phyloP scores from a whole-genome alignment of 2,329 filamentous ascomycete species.

The Xylariaceae sp. region DNA sequence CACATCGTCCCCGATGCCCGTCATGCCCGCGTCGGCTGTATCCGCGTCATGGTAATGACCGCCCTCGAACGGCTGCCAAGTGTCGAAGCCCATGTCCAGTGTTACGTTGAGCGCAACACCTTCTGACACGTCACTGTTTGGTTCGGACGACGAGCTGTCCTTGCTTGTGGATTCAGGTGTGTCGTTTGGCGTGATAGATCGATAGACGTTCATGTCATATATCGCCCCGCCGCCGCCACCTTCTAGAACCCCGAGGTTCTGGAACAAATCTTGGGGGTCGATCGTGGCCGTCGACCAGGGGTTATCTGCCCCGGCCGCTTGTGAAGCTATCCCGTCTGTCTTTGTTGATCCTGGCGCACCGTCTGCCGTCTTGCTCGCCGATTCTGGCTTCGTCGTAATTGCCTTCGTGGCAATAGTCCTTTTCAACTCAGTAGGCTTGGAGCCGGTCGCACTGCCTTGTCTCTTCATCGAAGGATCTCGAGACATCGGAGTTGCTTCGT shows the following conservation, averaged over 20 bases:
- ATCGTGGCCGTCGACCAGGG: constrained; percentile 48
- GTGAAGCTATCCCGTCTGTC: constrained; percentile 26
- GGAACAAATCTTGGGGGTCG: constrained; percentile 55
- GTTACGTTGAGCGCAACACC: constrained; percentile 54
- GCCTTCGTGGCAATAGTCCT: constrained; percentile 30
- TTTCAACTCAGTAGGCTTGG: constrained; percentile 41
- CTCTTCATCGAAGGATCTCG: constrained; percentile 55
- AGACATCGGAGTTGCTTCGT: constrained; percentile 53
- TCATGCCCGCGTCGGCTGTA: constrained; percentile 36
- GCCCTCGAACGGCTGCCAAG: constrained; percentile 55
- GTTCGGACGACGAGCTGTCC: constrained; percentile 61
- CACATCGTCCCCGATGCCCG: constrained; percentile 22
- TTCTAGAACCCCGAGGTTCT: constrained; percentile 45
- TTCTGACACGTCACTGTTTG: constrained; percentile 65
- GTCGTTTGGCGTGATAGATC: constrained; percentile 61
- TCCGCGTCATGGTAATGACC: constrained; percentile 50
- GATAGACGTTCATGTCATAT: constrained; percentile 56
- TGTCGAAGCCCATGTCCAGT: constrained; percentile 42
- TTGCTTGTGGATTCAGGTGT: constrained; percentile 64
- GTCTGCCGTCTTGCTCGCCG: constrained; percentile 29
- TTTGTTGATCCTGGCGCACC: constrained; percentile 21
- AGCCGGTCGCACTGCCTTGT: constrained; percentile 49
- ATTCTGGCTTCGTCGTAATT: constrained; percentile 28
- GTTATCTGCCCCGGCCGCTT: constrained; percentile 21
- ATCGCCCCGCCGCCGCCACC: constrained; percentile 50